Base-by-base conservation (phyloP, 2,329 filamentous ascomycete genomes). In the Cladosporium sp. region DNA sequence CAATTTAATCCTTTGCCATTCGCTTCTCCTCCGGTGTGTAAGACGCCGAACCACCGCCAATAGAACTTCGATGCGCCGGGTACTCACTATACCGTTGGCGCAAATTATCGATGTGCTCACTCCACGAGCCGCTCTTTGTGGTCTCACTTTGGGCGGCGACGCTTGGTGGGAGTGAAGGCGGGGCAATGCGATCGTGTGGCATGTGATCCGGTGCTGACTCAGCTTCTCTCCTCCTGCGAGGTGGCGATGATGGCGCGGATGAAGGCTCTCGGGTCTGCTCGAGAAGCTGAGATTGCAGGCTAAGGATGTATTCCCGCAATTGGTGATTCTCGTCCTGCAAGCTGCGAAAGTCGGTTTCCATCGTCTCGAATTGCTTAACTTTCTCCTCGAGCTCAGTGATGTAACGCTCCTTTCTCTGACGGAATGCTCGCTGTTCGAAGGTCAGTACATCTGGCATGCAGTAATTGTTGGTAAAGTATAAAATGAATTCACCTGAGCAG, bases 321-420 rank as follows among this genome's bases (percentile, higher is more conserved):
- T 91, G 88, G 76, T 93, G 95, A 79, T 97, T 97, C 77, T 99
- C 94, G 30, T 87, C 84, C 75, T 97, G 92, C 28, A 96, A 81
- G n/a, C 85, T 81, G 77, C 96, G 95, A 79, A 87, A 92, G 64
- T 86, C 87, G 68, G 91, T 86, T 70, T 93, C 91, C 78, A 97
- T 86, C 21, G 88, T 85, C 71, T 87, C 85, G 70, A 88, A 91
- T 32, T 95, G 91, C 73, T 92, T 89, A 60, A 97, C 92, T 76
- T 98, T 92, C 76, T 95, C 91, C 79, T 99, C 95, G 7, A 99
- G 86, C 77, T 96, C 96, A 82, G 96, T 96, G 78, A 99, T 99
- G 78, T 99, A 97, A 54, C 92, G 91, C 79, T 99, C 95, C 77
- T 99, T 99, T 68, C 95, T 91, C 80, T 98, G 93, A 49, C 95